These are phyloP conservation scores for Physcomitrellopsis africana DNA, from an alignment of 225 moss, liverwort and hornwort genomes.

Conservation along the genomic window DNA sequence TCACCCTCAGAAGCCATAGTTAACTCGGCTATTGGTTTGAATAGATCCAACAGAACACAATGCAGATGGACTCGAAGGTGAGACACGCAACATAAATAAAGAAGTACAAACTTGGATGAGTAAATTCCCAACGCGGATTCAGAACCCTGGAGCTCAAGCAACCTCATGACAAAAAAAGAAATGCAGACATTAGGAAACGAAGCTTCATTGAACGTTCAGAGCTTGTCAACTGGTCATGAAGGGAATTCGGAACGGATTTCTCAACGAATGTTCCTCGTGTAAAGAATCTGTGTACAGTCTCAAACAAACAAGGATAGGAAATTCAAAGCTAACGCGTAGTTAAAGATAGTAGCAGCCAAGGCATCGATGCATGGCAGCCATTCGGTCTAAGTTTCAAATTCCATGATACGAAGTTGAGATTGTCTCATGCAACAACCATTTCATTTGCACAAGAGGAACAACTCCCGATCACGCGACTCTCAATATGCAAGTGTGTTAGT, in stretches of 20 bases:
- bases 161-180: not conserved
- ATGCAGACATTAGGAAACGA: not conserved
- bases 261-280: not conserved
- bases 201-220: constrained; percentile 4
- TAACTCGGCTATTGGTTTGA: too few species aligned
- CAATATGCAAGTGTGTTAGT: not conserved
- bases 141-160: not conserved
- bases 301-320: not conserved
- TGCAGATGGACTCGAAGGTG: constrained; percentile 9
- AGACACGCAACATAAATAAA: not conserved
- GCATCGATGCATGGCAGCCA: not conserved
- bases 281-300: not conserved
- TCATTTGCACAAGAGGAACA: not conserved
- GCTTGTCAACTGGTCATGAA: not conserved
- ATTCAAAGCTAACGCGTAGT: not conserved
- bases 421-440: not conserved
- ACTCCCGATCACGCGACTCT: not conserved
- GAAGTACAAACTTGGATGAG: too few species aligned
- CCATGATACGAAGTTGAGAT: not conserved
- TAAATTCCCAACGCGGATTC: not conserved
- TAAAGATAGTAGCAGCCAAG: not conserved
- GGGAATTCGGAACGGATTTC: not conserved
- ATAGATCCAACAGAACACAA: too few species aligned
- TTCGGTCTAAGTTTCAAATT: not conserved
- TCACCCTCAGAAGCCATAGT: constrained; percentile 28